Evolutionary conservation across 2,329 filamentous ascomycete species (phyloP), one percentile per base, ranked within the genome.

Genomic region (Calcarisporium arbuscula): DNA sequence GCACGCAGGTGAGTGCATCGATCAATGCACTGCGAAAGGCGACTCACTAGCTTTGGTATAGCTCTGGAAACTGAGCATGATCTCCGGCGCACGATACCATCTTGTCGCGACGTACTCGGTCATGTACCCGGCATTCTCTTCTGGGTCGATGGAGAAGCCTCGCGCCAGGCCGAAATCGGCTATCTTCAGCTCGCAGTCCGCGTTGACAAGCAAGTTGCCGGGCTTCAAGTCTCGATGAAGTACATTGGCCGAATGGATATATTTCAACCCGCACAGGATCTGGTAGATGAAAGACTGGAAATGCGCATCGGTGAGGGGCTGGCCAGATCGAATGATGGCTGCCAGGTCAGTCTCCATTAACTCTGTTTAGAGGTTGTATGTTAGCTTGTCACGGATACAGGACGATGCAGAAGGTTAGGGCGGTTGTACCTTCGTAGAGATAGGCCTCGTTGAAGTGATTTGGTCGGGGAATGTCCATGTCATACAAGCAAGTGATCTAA

Each of bases 251-350:
- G 90, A 96, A 70, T 98, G 92, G 47, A 98, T 96, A 64, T 96
- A 98, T 72, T 98, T 98, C 50, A 98, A 74, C 45, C 92, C 92
- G 60, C 92, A 96, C 6, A 98, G 82, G 49, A 98, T 98, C 73
- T 98, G 92, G 71, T 98, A 98, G 67, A 98, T 95, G 68, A 98
- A 98, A 34, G 92, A 96, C 66, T 98, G 92, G 71, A 98, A 98
- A 64, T 98, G 92, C 36, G 92, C 92, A 57, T 98, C 92, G 55
- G 92, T 98, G 58, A 98, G 72, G 31, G 92, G 89, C 61, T 98
- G 92, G 43, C 92, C 92, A 27, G 90, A 96, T 49, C 92, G 82
- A 53, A 98, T 96, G 60, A 98, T 98, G 47, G 92, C 92, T 20
- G 92, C 92, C 59, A 98, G 66, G 65, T 98, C 92, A 67, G 92